Evolutionary conservation across 2,329 filamentous ascomycete genomes (phyloP), one percentile per base, ranked within the genome.

Genomic region (Knufia petricola): DNA sequence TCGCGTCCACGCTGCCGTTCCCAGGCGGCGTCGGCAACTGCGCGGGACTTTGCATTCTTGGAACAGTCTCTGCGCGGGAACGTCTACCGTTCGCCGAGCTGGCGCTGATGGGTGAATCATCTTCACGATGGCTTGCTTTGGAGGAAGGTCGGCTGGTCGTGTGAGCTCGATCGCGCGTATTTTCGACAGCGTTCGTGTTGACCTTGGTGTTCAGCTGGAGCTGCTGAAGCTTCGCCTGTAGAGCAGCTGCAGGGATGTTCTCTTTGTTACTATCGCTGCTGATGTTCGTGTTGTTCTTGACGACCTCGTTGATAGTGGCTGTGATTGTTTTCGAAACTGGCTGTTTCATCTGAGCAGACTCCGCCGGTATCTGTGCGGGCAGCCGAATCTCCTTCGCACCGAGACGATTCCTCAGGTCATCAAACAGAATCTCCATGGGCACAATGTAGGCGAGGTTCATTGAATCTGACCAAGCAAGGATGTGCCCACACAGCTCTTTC

Each of bases 391-490:
- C 44, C n/a, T 47, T 38, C 12, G 44, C 57, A 24, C 52, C 54
- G 13, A 59, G 49, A 19, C 52, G 42, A 3, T 47, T 47, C 28
- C 49, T 52, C 47, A 96, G 94, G 60, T 96, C 90, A 23, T 84
- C 78, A 9, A 96, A 73, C 10, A 95, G 69, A 2, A 95, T 76
- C 50, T 95, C 86, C 90, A 96, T 96, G 0, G 90, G 90, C 52
- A 87, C 92, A 52, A 96, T 92, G 64, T 95, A 96, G 0, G 88
- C 88, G 3, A 87, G 82, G 36, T 79, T 79, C 61, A 85, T 90
- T 52, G 82, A 79, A 54, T 81, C 78, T 57, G 84, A 90, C 81
- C 85, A 94, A 0, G 90, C 90, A 10, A 96, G 74, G 0, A 96
- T 86, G 59, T 95, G 90, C 0, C 90, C 90, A 58, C 87, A 92